Evolutionary conservation across 129 eudicot species (phyloP).

Genomic region (Saussurea involucrata): DNA sequence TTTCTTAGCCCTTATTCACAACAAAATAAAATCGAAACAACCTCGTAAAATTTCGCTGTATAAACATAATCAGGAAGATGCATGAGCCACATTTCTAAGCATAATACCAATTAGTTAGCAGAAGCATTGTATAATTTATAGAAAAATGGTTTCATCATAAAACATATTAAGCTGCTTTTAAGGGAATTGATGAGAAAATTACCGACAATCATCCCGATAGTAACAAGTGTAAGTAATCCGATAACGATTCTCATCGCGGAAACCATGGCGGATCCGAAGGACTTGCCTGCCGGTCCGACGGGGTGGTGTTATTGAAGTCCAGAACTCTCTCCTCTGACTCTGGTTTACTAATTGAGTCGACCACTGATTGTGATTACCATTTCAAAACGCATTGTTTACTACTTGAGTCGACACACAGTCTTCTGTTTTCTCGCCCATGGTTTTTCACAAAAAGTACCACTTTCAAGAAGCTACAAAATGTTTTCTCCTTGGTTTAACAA

Average conservation of each 20-base stretch:
- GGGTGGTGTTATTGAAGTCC: slow-evolving; percentile 8
- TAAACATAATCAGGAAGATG: background rate
- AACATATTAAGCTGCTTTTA: background rate
- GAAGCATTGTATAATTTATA: background rate
- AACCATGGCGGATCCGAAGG: slow-evolving; percentile 34
- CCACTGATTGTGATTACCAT: no score
- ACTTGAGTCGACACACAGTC: no score
- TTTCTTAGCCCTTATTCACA: slow-evolving; percentile 12
- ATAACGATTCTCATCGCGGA: slow-evolving; percentile 54
- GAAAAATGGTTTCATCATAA: background rate
- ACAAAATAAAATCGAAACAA: slow-evolving; percentile 7
- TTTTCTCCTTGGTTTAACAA: no score
- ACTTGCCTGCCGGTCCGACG: slow-evolving; percentile 11
- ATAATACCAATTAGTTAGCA: background rate
- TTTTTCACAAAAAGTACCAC: no score
- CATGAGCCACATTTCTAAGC: slow-evolving; percentile 7
- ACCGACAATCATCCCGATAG: slow-evolving; percentile 78
- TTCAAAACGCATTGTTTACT: no score
- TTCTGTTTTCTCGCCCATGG: no score
- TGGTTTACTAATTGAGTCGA: background rate
- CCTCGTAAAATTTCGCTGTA: background rate
- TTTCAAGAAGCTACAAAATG: no score
- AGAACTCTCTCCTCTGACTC: background rate
- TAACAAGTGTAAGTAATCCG: slow-evolving; percentile 71
- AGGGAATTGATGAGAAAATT: slow-evolving; percentile 1